These are phyloP conservation scores for Colletotrichum sp. DNA, from an alignment of 2,329 filamentous ascomycete genomes.

Conservation along the genomic window DNA sequence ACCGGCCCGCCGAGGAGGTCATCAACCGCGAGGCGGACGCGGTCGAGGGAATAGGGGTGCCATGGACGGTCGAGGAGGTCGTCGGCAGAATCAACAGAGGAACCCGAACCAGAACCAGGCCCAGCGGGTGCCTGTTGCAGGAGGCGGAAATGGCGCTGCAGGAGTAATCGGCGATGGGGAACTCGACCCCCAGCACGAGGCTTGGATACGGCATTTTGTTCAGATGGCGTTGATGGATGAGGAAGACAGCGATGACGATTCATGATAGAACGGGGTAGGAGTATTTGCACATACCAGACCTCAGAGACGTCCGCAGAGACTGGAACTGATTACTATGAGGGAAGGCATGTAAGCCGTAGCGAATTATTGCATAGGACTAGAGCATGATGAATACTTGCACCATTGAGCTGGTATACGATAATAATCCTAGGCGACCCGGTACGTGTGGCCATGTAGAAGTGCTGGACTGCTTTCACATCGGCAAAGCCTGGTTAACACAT, in stretches of 20 bases:
- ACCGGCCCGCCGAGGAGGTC: constrained; percentile 24
- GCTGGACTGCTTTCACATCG: not conserved
- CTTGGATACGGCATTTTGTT: constrained; percentile 61
- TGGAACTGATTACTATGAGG: not conserved
- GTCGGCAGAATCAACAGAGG: constrained; percentile 29
- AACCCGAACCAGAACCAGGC: constrained; percentile 25
- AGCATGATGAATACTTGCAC: not conserved
- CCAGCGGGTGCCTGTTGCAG: constrained; percentile 24
- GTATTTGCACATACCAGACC: not conserved
- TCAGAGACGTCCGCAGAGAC: not conserved
- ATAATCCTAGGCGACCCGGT: accelerated
- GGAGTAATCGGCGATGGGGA: constrained; percentile 24
- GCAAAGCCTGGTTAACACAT: not conserved
- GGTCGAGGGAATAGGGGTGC: constrained; percentile 31
- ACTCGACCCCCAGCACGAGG: constrained; percentile 51
- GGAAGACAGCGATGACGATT: constrained; percentile 52
- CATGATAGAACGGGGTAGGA: not conserved
- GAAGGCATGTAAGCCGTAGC: not conserved
- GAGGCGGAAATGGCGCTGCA: not conserved
- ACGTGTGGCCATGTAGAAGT: not conserved
- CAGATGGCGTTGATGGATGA: constrained; percentile 57
- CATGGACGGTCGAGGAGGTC: constrained; percentile 30
- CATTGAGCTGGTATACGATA: accelerated
- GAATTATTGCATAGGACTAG: not conserved
- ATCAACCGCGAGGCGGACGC: constrained; percentile 25